A percentile compares a stretch with the other conserved stretches of the same genome.
Conservation (phyloP, 116 monocot species). For the Trichopus zeylanicus region DNA sequence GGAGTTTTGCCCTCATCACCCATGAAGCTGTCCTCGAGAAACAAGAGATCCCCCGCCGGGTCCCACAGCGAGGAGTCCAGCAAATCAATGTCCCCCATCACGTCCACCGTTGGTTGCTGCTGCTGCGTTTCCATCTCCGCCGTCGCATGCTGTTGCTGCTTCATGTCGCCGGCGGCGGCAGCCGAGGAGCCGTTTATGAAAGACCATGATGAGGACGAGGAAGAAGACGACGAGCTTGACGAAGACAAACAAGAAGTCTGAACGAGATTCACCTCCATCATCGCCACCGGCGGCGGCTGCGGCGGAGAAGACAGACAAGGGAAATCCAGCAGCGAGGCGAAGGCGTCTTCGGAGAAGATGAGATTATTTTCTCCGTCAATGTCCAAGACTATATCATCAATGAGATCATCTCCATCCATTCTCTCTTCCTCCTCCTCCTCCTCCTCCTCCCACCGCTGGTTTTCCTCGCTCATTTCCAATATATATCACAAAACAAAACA, state of each 20-base stretch:
- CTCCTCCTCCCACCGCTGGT: neutral
- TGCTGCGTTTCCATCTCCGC: neutral
- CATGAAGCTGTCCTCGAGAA: constrained; percentile 23
- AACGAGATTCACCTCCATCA: neutral
- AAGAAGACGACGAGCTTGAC: constrained; percentile 19
- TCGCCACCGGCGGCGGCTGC: constrained; percentile 7
- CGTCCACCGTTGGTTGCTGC: neutral
- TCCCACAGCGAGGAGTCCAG: constrained; percentile 41
- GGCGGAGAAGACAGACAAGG: constrained; percentile 38
- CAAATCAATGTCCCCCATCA: constrained; percentile 30
- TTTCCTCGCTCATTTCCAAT: neutral
- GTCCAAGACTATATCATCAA: neutral
- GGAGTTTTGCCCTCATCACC: no score
- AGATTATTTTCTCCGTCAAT: neutral
- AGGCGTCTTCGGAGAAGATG: constrained; percentile 43
- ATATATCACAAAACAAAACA: no score
- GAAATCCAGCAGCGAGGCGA: constrained; percentile 73
- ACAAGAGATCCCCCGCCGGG: constrained; percentile 26
- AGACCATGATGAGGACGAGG: constrained; percentile 16
- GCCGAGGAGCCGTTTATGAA: constrained; percentile 9
- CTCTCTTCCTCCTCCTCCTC: neutral
- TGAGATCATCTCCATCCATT: neutral
- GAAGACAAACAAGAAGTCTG: constrained; percentile 16
- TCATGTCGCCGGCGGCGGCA: constrained; percentile 8
- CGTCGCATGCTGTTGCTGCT: neutral